phyloP scores from a whole-genome alignment of 129 eudicot species.

The Logfia minima region DNA sequence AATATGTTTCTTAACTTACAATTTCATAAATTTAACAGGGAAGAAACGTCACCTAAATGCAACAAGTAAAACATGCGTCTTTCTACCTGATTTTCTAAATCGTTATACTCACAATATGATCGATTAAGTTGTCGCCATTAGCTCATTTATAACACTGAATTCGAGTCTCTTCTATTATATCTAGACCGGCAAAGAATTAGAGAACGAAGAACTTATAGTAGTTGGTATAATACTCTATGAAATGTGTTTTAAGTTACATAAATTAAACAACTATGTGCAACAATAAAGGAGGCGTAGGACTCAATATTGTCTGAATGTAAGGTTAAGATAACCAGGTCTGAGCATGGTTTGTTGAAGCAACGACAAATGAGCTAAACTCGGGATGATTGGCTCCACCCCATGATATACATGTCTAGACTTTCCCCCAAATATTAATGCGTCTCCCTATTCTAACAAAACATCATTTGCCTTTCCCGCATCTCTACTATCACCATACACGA shows the following conservation, averaged over 20 bases:
- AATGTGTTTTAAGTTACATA: neutral
- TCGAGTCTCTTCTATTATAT: too few species aligned
- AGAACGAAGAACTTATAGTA: neutral
- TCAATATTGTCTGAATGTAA: slow-evolving; percentile 2
- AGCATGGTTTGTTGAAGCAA: neutral
- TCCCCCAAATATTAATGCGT: neutral
- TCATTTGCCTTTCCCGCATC: neutral
- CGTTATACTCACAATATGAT: neutral
- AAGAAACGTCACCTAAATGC: too few species aligned
- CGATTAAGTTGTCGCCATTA: neutral
- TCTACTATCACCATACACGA: neutral
- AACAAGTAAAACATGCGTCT: too few species aligned
- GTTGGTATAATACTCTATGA: neutral
- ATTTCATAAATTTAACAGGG: too few species aligned
- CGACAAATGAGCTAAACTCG: neutral
- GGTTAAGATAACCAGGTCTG: neutral
- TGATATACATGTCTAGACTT: neutral
- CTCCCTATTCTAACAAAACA: neutral
- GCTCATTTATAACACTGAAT: neutral
- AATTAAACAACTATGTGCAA: neutral
- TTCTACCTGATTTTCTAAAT: too few species aligned
- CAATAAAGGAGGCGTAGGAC: neutral
- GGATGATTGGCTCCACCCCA: neutral
- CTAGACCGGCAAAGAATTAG: too few species aligned
- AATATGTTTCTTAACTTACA: too few species aligned